Conservation (phyloP, 768 basidiomycete genomes). For the Rhodotorula diobovata region DNA sequence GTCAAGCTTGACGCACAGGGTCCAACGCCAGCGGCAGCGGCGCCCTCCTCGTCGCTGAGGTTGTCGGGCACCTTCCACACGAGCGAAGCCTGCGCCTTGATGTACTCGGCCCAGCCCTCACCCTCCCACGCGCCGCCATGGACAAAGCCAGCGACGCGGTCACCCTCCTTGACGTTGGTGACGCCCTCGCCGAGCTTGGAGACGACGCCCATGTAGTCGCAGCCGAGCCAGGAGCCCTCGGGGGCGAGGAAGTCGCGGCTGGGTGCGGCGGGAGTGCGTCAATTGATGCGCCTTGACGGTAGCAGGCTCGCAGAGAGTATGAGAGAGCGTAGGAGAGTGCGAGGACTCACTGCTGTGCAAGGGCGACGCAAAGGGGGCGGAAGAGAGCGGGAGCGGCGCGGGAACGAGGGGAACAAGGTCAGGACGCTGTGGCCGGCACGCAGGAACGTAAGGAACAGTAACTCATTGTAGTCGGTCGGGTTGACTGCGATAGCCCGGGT, state of each 20-base stretch:
- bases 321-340: too few relatives aligned
- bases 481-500: conserved; percentile 15
- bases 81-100: conserved; percentile 12
- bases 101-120: conserved; percentile 29
- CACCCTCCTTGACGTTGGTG: conserved; percentile 26
- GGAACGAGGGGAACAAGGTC: too few relatives aligned
- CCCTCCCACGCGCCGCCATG: conserved; percentile 21
- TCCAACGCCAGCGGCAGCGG: conserved; percentile 21
- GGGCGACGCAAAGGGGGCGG: neutral
- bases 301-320: too few relatives aligned
- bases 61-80: conserved; percentile 32
- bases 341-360: neutral
- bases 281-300: too few relatives aligned
- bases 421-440: neutral
- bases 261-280: too few relatives aligned
- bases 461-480: conserved; percentile 27
- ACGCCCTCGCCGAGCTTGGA: conserved; percentile 13
- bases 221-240: conserved; percentile 10
- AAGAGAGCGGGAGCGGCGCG: neutral
- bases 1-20: conserved; percentile 15
- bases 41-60: conserved; percentile 18
- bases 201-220: conserved; percentile 30
- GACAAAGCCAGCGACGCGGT: conserved; percentile 33
- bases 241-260: conserved; percentile 21
- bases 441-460: neutral